A percentile compares a stretch with the other conserved stretches of the same genome.
Conservation (phyloP, 495 filamentous ascomycete genomes). For the Penicillium daleae region DNA sequence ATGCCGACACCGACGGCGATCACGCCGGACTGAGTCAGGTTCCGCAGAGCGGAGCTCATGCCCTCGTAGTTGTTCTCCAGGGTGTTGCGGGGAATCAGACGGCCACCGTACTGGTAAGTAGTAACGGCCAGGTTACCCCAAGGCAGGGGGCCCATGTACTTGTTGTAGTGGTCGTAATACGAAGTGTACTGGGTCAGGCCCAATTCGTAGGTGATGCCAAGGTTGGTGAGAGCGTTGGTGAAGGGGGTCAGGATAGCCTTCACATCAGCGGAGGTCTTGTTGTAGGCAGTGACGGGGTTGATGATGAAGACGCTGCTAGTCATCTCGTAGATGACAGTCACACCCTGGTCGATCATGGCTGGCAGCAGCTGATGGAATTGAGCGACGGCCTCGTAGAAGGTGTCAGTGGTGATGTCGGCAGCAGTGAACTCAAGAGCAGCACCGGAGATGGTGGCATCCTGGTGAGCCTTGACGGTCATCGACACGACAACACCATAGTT, state of each 20-base stretch:
- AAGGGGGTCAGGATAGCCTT: conserved; percentile 39
- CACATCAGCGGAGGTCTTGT: conserved; percentile 34
- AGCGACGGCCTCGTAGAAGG: conserved; percentile 48
- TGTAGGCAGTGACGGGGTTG: conserved; percentile 43
- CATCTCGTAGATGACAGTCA: conserved; percentile 52
- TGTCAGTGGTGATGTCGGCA: conserved; percentile 36
- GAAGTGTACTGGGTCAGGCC: conserved; percentile 37
- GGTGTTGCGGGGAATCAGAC: conserved; percentile 57
- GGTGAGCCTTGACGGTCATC: conserved; percentile 51
- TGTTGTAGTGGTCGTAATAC: conserved; percentile 55
- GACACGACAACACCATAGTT: conserved; percentile 65
- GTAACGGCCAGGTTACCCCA: conserved; percentile 48
- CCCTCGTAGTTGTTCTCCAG: conserved; percentile 50
- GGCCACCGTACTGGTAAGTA: conserved; percentile 58
- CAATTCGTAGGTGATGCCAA: conserved; percentile 34
- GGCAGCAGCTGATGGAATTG: conserved; percentile 51
- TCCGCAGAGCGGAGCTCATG: conserved; percentile 41
- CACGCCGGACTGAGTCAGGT: conserved; percentile 45
- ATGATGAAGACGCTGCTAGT: conserved; percentile 50
- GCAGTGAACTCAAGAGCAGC: conserved; percentile 35
- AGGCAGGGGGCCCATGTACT: conserved; percentile 42
- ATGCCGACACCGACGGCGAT: conserved; percentile 51
- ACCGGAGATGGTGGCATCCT: conserved; percentile 41
- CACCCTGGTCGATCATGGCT: conserved; percentile 54
- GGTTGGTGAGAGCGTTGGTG: conserved; percentile 28